Evolutionary conservation across 192 early-diverging fungal genomes (phyloP).

Genomic region (Coemansia sp.): DNA sequence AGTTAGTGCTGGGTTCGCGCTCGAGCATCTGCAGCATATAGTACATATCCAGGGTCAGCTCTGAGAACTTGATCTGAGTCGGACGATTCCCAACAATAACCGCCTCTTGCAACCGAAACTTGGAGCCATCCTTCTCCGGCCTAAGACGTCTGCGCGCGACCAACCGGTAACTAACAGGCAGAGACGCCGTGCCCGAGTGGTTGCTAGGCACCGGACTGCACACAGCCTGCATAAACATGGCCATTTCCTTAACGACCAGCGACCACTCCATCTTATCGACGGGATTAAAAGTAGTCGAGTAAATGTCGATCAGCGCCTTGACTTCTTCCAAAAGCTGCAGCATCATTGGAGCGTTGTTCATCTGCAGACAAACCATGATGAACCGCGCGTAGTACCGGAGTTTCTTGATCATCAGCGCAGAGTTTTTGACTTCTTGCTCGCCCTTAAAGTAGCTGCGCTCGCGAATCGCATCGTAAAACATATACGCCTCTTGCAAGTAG

Average conservation of each 20-base stretch:
- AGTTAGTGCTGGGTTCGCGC: slow-evolving; percentile 36
- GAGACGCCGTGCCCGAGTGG: slow-evolving; percentile 19
- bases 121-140: slow-evolving; percentile 28
- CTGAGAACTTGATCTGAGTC: slow-evolving; percentile 97
- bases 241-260: slow-evolving; percentile 74
- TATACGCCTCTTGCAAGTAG: slow-evolving; percentile 90
- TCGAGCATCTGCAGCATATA: slow-evolving; percentile 93
- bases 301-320: slow-evolving; percentile 83
- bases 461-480: slow-evolving; percentile 96
- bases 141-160: slow-evolving; percentile 18
- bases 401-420: slow-evolving; percentile 94
- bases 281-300: slow-evolving; percentile 83
- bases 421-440: slow-evolving; percentile 88
- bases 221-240: slow-evolving; percentile 81
- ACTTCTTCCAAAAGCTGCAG: slow-evolving; percentile 84
- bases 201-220: slow-evolving; percentile 45
- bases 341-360: slow-evolving; percentile 80
- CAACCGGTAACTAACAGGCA: slow-evolving; percentile 33
- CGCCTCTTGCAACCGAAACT: slow-evolving; percentile 82
- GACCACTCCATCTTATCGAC: slow-evolving; percentile 92
- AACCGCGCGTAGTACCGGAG: slow-evolving; percentile 97
- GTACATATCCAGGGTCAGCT: slow-evolving; percentile 96
- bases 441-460: slow-evolving; percentile 95
- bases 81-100: slow-evolving; percentile 95
- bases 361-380: slow-evolving; percentile 77